Percentiles rank a stretch among this genome's conserved stretches.
Evolutionary conservation across 768 basidiomycete species (phyloP).

Genomic region (Vararia minispora): DNA sequence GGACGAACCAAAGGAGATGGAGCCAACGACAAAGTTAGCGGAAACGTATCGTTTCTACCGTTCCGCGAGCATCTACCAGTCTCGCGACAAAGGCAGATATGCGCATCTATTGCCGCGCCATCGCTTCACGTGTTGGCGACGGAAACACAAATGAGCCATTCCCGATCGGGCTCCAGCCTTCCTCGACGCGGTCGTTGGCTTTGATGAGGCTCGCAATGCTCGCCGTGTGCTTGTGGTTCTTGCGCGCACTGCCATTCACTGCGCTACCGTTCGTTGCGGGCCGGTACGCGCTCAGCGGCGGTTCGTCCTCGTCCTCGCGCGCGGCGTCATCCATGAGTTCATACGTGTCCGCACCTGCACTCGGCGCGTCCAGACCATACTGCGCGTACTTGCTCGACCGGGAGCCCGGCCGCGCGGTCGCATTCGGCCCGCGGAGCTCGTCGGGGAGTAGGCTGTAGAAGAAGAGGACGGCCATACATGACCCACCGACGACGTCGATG

Average conservation of each 20-base stretch:
- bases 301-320: conserved; percentile 26
- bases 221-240: conserved; percentile 67
- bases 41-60: too few species aligned
- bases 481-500: conserved; percentile 93
- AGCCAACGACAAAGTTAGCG: too few species aligned
- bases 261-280: conserved; percentile 16
- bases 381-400: conserved; percentile 48
- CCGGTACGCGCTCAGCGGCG: conserved; percentile 21
- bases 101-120: too few species aligned
- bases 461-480: conserved; percentile 74
- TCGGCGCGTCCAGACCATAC: too few species aligned
- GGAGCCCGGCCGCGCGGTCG: conserved; percentile 49
- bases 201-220: conserved; percentile 77
- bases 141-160: conserved; percentile 38
- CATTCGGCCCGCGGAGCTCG: conserved; percentile 50
- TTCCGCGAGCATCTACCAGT: too few species aligned
- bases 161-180: conserved; percentile 72
- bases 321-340: conserved; percentile 27
- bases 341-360: conserved; percentile 20
- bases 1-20: too few species aligned
- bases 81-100: too few species aligned
- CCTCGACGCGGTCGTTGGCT: conserved; percentile 67
- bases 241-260: conserved; percentile 18
- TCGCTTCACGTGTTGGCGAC: conserved; percentile 17
- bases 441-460: conserved; percentile 88